These are phyloP conservation scores for Boletellus sp. DNA, from an alignment of 1,284 basidiomycete genomes.

Conservation along the genomic window DNA sequence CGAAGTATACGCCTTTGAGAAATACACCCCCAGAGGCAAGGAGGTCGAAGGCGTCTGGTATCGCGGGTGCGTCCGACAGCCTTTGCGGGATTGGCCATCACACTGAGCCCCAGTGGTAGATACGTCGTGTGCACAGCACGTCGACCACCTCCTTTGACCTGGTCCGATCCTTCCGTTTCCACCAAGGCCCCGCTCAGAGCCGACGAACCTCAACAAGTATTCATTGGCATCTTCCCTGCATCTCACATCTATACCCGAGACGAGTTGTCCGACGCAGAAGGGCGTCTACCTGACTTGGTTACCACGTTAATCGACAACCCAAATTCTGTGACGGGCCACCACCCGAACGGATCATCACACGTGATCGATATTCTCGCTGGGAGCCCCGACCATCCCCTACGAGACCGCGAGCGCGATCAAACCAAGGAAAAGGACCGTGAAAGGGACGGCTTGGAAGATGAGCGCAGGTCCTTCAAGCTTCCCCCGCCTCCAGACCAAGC, in stretches of 20 bases:
- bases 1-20: slow-evolving; percentile 95
- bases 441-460: slow-evolving; percentile 36
- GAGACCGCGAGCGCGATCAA: slow-evolving; percentile 64
- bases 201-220: slow-evolving; percentile 81
- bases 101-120: slow-evolving; percentile 37
- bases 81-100: slow-evolving; percentile 3
- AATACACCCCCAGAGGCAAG: slow-evolving; percentile 70
- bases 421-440: slow-evolving; percentile 60
- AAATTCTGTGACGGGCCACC: slow-evolving; percentile 31
- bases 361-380: slow-evolving; percentile 38
- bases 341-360: slow-evolving; percentile 36
- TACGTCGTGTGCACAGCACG: slow-evolving; percentile 86
- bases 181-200: slow-evolving; percentile 48
- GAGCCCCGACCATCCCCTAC: slow-evolving; percentile 28
- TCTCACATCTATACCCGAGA: slow-evolving; percentile 89
- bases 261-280: slow-evolving; percentile 85
- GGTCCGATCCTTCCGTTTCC: slow-evolving; percentile 56
- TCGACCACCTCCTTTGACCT: slow-evolving; percentile 60
- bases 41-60: slow-evolving; percentile 83
- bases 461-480: slow-evolving; percentile 63
- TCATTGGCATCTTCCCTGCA: slow-evolving; percentile 94
- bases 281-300: slow-evolving; percentile 73
- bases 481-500: slow-evolving; percentile 71
- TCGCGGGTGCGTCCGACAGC: slow-evolving; percentile 65
- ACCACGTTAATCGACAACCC: slow-evolving; percentile 39